Conservation (phyloP, 2,329 filamentous ascomycete species). For the Cryphonectria parasitica region DNA sequence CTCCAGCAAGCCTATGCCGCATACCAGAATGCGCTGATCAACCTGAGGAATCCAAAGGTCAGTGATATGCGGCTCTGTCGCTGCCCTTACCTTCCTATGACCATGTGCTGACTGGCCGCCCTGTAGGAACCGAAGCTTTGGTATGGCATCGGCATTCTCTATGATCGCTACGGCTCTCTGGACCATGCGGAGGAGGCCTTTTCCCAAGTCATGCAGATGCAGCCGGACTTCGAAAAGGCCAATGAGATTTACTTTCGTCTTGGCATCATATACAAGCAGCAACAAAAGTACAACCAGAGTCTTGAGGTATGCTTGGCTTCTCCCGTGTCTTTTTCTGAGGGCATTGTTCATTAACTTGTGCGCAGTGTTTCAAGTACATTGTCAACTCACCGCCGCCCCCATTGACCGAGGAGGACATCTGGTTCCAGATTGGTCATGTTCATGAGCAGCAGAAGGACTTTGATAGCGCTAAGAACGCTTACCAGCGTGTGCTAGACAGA, state of each 20-base stretch:
- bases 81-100: background rate
- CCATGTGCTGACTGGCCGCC: slow-evolving; percentile 15
- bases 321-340: background rate
- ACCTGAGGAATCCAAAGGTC: slow-evolving; percentile 91
- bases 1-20: slow-evolving; percentile 95
- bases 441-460: slow-evolving; percentile 99
- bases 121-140: slow-evolving; percentile 89
- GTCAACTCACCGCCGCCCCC: slow-evolving; percentile 90
- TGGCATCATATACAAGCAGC: slow-evolving; percentile 99
- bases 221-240: slow-evolving; percentile 95
- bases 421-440: slow-evolving; percentile 99
- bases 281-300: slow-evolving; percentile 90
- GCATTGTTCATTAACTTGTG: slow-evolving; percentile 34
- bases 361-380: slow-evolving; percentile 96
- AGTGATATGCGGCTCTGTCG: slow-evolving; percentile 33
- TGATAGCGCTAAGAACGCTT: slow-evolving; percentile 89
- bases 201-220: slow-evolving; percentile 98
- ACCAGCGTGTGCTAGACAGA: slow-evolving; percentile 88
- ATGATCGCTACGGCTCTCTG: slow-evolving; percentile 92
- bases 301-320: slow-evolving; percentile 69
- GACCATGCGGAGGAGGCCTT: slow-evolving; percentile 98
- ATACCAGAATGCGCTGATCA: slow-evolving; percentile 93
- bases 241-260: slow-evolving; percentile 99
- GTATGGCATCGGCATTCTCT: slow-evolving; percentile 98
- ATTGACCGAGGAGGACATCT: slow-evolving; percentile 95